Base-by-base conservation (phyloP, 2,329 filamentous ascomycete genomes). In the Alternaria sp. region DNA sequence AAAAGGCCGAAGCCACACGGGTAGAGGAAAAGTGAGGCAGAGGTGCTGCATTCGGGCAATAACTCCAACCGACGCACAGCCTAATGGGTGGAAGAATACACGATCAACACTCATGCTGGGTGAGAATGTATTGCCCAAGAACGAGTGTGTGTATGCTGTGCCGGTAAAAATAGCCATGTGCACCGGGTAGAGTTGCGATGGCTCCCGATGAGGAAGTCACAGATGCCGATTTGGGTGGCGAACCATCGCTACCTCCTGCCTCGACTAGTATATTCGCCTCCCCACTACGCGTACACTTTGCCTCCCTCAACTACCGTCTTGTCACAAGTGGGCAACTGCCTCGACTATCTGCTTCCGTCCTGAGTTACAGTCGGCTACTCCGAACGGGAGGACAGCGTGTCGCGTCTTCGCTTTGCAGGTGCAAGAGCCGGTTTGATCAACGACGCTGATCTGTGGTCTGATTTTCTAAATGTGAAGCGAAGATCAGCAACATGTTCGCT, bases 381-480 rank as follows among this genome's bases (percentile, higher is more conserved):
- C 66, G 66, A 67, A 62, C 27, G 54, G 32, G 45, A 48, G 43
- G 40, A 22, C 45, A 46, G 43, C 49, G 50, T 44, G 49, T 48
- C 30, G 49, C 32, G 22, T 46, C 27, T 50, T 18, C 36, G 34
- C 40, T 48, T 36, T 32, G 40, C 30, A 27, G 48, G 54, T 54
- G 36, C 51, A 40, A 54, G 49, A 46, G 46, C 48, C 59, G 59
- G 54, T 30, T 32, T 40, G 41, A 45, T 30, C 43, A 48, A 20
- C 54, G 51, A 61, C 55, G 69, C 64, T 65, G 70, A 72, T 72
- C 68, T 65, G 56, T 73, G 68, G 70, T 62, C 67, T 69, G 70
- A 73, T 62, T 53, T 64, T 41, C 30, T 36, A 16, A 52, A 55
- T 49, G 50, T 54, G 65, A 69, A 66, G 69, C 70, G 66, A 69